phyloP scores from a whole-genome alignment of 78 protist genomes.

The Abeoforma whisleri region DNA sequence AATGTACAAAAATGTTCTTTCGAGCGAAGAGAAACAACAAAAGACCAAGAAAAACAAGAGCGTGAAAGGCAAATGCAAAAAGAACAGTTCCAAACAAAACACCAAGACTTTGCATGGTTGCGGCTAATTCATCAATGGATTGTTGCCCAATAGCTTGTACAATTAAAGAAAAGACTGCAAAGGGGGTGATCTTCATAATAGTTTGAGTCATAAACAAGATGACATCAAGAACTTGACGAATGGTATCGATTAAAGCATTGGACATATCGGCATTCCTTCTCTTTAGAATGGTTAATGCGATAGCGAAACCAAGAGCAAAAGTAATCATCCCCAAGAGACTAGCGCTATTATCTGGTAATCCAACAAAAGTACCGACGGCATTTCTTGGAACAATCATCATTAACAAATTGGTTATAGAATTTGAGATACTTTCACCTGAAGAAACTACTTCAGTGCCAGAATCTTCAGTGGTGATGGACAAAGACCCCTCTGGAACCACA shows the following conservation, averaged over 20 bases:
- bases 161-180: neutral
- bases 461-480: neutral
- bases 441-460: neutral
- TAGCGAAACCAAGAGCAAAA: neutral
- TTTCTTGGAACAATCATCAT: neutral
- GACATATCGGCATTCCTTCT: neutral
- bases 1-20: neutral
- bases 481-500: neutral
- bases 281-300: neutral
- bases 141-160: neutral
- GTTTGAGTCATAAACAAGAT: neutral
- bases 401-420: neutral
- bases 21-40: neutral
- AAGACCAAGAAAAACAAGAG: neutral
- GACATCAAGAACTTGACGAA: neutral
- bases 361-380: neutral
- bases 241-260: neutral
- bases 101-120: neutral
- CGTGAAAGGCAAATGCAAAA: neutral
- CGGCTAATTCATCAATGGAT: neutral
- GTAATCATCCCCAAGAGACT: neutral
- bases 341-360: neutral
- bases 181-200: neutral
- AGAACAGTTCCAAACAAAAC: neutral
- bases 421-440: neutral